Evolutionary conservation across 2,329 filamentous ascomycete genomes (phyloP).

Genomic region (Penicillium sp.): DNA sequence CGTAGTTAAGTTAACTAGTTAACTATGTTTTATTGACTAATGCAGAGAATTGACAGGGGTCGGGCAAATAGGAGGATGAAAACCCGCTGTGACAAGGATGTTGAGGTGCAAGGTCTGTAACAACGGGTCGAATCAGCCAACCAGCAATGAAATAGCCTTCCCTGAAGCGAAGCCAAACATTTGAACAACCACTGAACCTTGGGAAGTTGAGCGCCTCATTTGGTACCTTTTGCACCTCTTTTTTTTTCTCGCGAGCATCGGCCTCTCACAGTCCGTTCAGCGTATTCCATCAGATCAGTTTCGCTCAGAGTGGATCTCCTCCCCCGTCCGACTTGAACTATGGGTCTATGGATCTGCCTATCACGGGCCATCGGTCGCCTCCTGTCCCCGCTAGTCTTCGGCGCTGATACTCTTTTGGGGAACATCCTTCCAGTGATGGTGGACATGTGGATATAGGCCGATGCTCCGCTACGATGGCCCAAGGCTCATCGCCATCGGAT

Average conservation of each 20-base stretch:
- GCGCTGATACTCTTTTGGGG: slow-evolving; percentile 24
- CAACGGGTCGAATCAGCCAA: not conserved
- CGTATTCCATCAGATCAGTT: slow-evolving; percentile 10
- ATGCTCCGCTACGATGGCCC: not conserved
- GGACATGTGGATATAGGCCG: slow-evolving; percentile 3
- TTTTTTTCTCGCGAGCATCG: not conserved
- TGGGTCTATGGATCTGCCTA: slow-evolving; percentile 27
- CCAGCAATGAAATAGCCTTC: not conserved
- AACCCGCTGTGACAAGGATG: not conserved
- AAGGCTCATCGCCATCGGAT: slow-evolving; percentile 11
- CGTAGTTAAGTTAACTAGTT: not conserved
- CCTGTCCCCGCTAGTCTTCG: slow-evolving; percentile 18
- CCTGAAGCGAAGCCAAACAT: slow-evolving; percentile 1
- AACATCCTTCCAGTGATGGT: slow-evolving; percentile 11
- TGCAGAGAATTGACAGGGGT: not conserved
- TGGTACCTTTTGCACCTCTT: not conserved
- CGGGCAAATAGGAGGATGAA: not conserved
- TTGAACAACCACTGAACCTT: not conserved
- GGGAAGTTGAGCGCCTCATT: not conserved
- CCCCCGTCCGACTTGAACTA: slow-evolving; percentile 17
- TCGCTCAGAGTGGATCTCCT: slow-evolving; percentile 13
- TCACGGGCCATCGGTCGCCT: slow-evolving; percentile 10
- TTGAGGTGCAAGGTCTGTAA: not conserved
- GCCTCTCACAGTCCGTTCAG: slow-evolving; percentile 6
- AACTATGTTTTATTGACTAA: not conserved